Evolutionary conservation across 257 asterid species (phyloP), one percentile per base, ranked within the genome.

Genomic region (Verbascum thapsus): DNA sequence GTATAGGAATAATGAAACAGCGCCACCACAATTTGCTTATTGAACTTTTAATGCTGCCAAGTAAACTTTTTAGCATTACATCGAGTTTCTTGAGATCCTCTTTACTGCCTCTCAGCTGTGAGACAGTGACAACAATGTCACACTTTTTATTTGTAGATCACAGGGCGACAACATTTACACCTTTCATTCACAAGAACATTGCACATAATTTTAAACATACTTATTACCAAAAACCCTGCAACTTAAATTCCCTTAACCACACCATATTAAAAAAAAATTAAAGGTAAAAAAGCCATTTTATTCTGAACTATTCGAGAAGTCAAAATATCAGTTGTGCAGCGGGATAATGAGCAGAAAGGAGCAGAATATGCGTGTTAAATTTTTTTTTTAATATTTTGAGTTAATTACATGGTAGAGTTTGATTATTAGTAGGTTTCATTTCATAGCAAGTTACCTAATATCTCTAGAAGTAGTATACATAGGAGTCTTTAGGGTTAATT

Each of bases 31-130:
- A 11, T 35, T 63, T 54, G 9, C 42, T 48, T 37, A 32, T 40
- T 26, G 35, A n/a, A 48, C 8, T 1, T 44, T 43, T n/a, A 32
- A 42, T 44, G 44, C 26, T 17, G 55, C 43, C 12, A 3, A 15
- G 22, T 40, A 32, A 52, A 45, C 47, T 61, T 37, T 53, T 61
- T 30, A 49, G 34, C 48, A 51, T 16, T 44, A 51, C 49, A 41
- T 64, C 17, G 66, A 61, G n/a, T 56, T 53, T 63, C 35, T 45
- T 55, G 64, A 41, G 49, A 56, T 53, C 50, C 15, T 26, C 44
- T 71, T 30, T 13, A 53, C 37, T 1, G 38, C 9, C 15, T 20
- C 16, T 51, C 34, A 10, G 15, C 37, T n/a, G 10, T 10, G 67
- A 61, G 54, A 63, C 50, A 55, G 13, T 8, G 26, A 51, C 57